Evolutionary conservation across 495 filamentous ascomycete genomes (phyloP).

Genomic region (Parachaetomium inaequale): DNA sequence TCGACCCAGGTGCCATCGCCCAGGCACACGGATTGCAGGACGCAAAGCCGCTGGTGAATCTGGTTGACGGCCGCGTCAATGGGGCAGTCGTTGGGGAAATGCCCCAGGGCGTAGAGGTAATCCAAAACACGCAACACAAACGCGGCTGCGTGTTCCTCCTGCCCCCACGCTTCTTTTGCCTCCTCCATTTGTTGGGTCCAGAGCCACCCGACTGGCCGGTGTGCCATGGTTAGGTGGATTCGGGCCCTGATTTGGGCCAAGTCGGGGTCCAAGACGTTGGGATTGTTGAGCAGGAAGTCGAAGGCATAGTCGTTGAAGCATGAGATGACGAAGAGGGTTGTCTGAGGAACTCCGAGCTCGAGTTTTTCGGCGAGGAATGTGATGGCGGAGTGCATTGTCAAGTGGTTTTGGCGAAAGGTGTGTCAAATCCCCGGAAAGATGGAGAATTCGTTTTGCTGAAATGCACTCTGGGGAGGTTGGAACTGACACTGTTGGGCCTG

Average conservation of each 20-base stretch:
- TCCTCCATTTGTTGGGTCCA: neutral
- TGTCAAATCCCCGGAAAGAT: too few relatives aligned
- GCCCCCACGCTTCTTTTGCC: neutral
- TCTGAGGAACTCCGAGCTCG: neutral
- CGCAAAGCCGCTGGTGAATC: neutral
- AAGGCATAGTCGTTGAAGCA: slow-evolving; percentile 7
- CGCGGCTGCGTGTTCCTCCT: slow-evolving; percentile 5
- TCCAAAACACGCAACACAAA: slow-evolving; percentile 3
- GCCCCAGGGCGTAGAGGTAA: neutral
- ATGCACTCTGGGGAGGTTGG: neutral
- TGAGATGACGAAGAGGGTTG: neutral
- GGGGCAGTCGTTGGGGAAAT: neutral
- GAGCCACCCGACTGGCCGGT: neutral
- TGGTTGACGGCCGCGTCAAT: neutral
- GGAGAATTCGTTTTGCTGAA: too few relatives aligned
- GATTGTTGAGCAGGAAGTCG: neutral
- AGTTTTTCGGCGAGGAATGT: neutral
- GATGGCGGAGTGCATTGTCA: neutral
- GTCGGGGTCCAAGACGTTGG: slow-evolving; percentile 4
- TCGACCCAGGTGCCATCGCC: slow-evolving; percentile 1
- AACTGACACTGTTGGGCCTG: neutral
- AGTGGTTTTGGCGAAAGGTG: too few relatives aligned
- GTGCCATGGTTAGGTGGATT: neutral
- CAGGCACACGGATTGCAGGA: neutral
- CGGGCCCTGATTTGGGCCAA: neutral